These are phyloP conservation scores for Vitellaria paradoxa DNA, from an alignment of 179 eudicot genomes.

Conservation along the genomic window DNA sequence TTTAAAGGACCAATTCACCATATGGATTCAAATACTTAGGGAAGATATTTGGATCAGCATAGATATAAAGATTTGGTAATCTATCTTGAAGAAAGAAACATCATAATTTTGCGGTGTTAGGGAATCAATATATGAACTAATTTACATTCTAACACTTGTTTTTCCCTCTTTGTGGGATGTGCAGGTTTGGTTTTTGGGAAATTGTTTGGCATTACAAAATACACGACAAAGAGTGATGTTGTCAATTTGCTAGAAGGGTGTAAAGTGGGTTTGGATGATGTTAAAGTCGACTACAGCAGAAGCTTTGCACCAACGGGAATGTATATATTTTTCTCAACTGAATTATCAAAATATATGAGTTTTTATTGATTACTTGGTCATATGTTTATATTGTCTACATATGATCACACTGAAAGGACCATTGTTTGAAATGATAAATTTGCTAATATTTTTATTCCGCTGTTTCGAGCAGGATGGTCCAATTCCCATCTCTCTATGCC, in stretches of 20 bases:
- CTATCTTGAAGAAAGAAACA: not conserved
- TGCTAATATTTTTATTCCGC: not conserved
- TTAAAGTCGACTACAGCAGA: conserved; percentile 56
- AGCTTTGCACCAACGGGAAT: conserved; percentile 37
- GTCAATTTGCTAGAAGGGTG: conserved; percentile 56
- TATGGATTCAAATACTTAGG: not conserved
- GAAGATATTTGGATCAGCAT: no score
- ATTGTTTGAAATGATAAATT: not conserved
- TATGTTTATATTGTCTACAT: not conserved
- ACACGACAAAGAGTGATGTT: conserved; percentile 55
- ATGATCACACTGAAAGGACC: not conserved
- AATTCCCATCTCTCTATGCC: conserved; percentile 41
- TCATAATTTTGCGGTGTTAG: not conserved
- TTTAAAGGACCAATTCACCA: not conserved
- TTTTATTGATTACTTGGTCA: not conserved
- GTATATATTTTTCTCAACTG: conserved; percentile 31
- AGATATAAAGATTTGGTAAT: not conserved
- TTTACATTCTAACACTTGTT: conserved; percentile 1
- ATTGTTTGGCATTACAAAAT: conserved; percentile 36
- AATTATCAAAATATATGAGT: not conserved
- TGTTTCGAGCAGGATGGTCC: conserved; percentile 48
- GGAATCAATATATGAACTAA: not conserved
- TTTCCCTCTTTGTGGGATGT: conserved; percentile 4
- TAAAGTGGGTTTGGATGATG: conserved; percentile 47
- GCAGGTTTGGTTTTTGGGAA: conserved; percentile 50